Base-by-base conservation (phyloP, 352 stramenopile genomes). In the Globisporangium nodosum region DNA sequence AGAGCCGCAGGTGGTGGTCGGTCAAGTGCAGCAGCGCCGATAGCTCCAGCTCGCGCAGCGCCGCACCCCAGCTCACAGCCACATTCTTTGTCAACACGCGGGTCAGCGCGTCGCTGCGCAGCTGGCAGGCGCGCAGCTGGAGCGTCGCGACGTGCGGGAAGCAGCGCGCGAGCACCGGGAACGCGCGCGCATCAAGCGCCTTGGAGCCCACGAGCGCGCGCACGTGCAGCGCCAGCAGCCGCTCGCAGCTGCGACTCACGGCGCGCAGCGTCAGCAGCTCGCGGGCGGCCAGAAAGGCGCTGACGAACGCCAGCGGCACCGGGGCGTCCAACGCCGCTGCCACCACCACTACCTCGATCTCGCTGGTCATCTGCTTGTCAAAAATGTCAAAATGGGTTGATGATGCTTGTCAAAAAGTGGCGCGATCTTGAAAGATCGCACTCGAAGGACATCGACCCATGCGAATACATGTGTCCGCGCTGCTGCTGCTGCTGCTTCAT, bases 31-130 rank as follows among this genome's bases (percentile, higher is more conserved):
- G 74, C n/a, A 92, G 68, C 30, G 71, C 67, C 5, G 42, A 70
- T 31, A 90, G 58, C 54, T 71, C 64, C 3, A 90, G 54, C 42
- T 73, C 54, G n/a, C 65, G 49, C n/a, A 90, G 57, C 46, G 69
- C 49, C 53, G 8, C 13, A 27, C 48, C 39, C 56, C 56, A 63
- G 6, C 43, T 43, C 3, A 18, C 9, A 21, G 30, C 15, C 13
- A 50, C 15, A 3, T 2, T 24, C 47, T 61, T 16, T 9, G 24
- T 24, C 5, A 63, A 6, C 15, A 30, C 56, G 1, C 12, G 18
- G 11, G 4, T n/a, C 8, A 58, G 27, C 5, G 18, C 21, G n/a
- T 35, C 35, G 27, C 24, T 42, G 5, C n/a, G n/a, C 13, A 64
- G 3, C 30, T 49, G 53, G 37, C 58, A 59, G 4, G 13, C 51